Base-by-base conservation (phyloP, 2,329 filamentous ascomycete genomes). In the Sporothrix phasma region DNA sequence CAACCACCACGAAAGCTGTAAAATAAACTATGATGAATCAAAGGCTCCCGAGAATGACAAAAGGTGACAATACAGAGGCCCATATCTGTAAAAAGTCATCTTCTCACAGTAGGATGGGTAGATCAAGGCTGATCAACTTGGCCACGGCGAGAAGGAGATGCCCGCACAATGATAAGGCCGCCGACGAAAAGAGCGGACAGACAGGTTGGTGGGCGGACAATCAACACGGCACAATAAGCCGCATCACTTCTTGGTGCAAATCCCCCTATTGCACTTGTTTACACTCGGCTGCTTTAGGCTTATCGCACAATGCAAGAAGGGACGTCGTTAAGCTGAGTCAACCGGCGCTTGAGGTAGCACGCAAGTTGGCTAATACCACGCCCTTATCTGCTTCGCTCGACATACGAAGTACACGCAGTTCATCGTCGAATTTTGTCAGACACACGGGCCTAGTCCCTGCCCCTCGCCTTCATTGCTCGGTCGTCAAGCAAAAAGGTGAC, bases 181-280 rank as follows among this genome's bases (percentile, higher is more conserved):
- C 17, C 19, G 17, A 43, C 8, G 17, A 43, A 43, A n/a, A 2
- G 15, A 7, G 41, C 5, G 41, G 5, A 43, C 19, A 7, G 15
- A 4, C 41, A 43, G 41, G 41, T 3, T 3, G 17, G 19, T 7
- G 17, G 8, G 39, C 39, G 15, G 17, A n/a, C 17, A n/a, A 7
- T 43, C 17, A 43, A 43, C 17, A 17, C 15, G 13, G 3, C 2
- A 5, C 24, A 29, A n/a, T 29, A 2, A 24, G 15, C 5, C 13
- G 5, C 13, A 37, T 37, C 11, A 8, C 22, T 51, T 5, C 5
- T 31, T 29, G 15, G n/a, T 31, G 26, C 26, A 7, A n/a, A 11
- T 24, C 54, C 54, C n/a, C 54, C 54, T 58, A 58, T 43, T 58
- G 13, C 6, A 34, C 13, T 54, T 58, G 53, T 58, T 58, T 58